Conservation (phyloP, 176 grass and related monocot species). For the Cenchrus americanus region DNA sequence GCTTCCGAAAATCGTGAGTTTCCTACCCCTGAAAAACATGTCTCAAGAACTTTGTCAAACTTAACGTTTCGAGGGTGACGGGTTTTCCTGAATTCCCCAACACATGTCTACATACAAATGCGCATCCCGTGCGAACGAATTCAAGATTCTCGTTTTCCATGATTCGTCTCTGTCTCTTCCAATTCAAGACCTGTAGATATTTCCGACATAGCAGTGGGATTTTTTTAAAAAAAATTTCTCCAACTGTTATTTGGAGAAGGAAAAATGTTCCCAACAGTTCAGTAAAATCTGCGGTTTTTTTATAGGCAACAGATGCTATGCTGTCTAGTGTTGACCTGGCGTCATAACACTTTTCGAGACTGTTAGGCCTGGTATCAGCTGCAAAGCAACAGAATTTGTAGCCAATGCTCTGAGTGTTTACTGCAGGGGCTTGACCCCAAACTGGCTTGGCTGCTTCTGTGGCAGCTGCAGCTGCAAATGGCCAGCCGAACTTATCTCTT, state of each 20-base stretch:
- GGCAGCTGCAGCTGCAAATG: slow-evolving; percentile 27
- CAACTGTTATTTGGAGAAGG: background rate
- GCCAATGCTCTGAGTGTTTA: background rate
- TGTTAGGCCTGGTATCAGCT: background rate
- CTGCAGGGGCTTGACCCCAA: background rate
- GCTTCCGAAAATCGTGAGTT: too few species aligned
- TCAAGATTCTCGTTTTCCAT: slow-evolving; percentile 20
- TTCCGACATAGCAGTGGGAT: background rate
- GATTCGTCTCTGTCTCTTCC: slow-evolving; percentile 7
- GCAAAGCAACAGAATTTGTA: background rate
- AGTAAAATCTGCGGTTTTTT: background rate
- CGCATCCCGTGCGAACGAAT: background rate
- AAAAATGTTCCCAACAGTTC: background rate
- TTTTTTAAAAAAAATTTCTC: background rate
- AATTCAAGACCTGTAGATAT: background rate
- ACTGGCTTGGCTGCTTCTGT: slow-evolving; percentile 4
- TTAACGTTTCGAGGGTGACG: too few species aligned
- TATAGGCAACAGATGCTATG: background rate
- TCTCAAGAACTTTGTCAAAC: too few species aligned
- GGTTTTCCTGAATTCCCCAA: too few species aligned
- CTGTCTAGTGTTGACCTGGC: slow-evolving; percentile 2
- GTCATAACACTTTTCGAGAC: background rate
- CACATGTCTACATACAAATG: slow-evolving; percentile 3
- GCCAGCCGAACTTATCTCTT: slow-evolving; percentile 21
- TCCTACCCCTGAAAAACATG: too few species aligned